Evolutionary conservation across 768 basidiomycete genomes (phyloP), one percentile per base, ranked within the genome.

Genomic region (Amanita rimosa): DNA sequence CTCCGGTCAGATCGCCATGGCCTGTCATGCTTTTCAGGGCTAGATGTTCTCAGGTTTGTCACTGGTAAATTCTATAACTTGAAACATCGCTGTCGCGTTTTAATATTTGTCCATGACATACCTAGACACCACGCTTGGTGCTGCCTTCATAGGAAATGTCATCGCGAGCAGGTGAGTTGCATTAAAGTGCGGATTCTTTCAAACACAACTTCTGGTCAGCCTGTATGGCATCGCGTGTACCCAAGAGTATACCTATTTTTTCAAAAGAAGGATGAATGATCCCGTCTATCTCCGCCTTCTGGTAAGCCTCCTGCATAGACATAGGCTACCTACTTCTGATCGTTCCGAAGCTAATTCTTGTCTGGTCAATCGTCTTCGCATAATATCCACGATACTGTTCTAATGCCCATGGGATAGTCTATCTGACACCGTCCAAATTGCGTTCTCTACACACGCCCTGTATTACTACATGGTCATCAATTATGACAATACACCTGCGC

Each of bases 101-200:
- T 29, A 29, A 11, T 31, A 13, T 13, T 31, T 29, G 26, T 26
- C 24, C n/a, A 48, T 48, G 47, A 13, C 22, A n/a, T 48, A 61
- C 44, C 54, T 66, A 34, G 60, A 63, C 40, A 66, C 62, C 47
- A 74, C 65, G 6, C 57, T 77, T 0, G 75, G 74, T 3, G 71
- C 74, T 6, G 62, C 70, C 27, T 66, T 75, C 43, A 49, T 75
- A 2, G 74, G 74, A 2, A 64, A 65, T 24, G 58, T 73, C 41
- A 53, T 66, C 27, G 67, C 68, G 41, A 56, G 65, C 34, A 60
- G 67, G 72, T 73, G 48, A 45, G 68, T 59, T 3, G 24, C 46
- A 22, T 42, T 34, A 45, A 6, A 47, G 27, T 50, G 13, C n/a
- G 37, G 7, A 48, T 38, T 31, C 11, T 27, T 33, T 22, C 3